These are phyloP conservation scores for Aristolochia fimbriata DNA, from an alignment of 164 flowering plant species.

Conservation along the genomic window DNA sequence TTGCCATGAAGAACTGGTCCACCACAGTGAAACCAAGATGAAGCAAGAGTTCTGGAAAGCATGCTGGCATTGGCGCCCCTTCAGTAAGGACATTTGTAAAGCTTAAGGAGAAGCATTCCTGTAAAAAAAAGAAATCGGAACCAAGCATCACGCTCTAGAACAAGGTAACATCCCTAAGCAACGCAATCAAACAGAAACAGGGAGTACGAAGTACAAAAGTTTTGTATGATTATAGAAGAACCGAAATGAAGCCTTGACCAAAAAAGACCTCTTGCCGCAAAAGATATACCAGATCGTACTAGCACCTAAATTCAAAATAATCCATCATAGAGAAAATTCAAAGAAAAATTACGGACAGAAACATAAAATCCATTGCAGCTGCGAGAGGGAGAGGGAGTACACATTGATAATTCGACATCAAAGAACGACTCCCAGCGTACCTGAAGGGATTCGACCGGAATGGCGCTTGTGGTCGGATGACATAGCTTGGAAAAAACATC, in stretches of 20 bases:
- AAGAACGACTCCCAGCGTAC: conserved; percentile 15
- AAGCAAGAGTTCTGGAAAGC: conserved; percentile 36
- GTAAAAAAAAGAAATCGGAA: conserved; percentile 7
- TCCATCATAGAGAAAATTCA: too few species aligned
- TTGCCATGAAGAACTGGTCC: conserved; percentile 48
- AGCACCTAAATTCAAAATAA: too few species aligned
- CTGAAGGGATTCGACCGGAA: conserved; percentile 49
- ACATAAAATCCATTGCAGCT: too few species aligned
- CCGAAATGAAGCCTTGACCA: too few species aligned
- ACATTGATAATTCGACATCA: neutral
- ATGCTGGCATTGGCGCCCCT: conserved; percentile 23
- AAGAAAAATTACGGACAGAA: too few species aligned
- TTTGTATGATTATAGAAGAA: too few species aligned
- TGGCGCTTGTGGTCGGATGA: conserved; percentile 37
- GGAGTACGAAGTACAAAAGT: too few species aligned
- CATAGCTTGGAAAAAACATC: conserved; percentile 54
- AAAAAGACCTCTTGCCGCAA: too few species aligned
- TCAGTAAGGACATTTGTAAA: conserved; percentile 18
- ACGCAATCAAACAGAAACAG: too few species aligned
- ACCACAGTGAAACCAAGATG: conserved; percentile 50
- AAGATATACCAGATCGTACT: too few species aligned
- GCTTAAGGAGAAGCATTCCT: conserved; percentile 47
- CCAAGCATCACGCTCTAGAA: neutral
- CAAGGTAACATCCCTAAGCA: too few species aligned
- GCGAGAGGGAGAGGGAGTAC: too few species aligned